Percentiles rank a stretch among this genome's conserved stretches.
phyloP scores from a whole-genome alignment of 257 asterid genomes.

The Asclepias syriaca region DNA sequence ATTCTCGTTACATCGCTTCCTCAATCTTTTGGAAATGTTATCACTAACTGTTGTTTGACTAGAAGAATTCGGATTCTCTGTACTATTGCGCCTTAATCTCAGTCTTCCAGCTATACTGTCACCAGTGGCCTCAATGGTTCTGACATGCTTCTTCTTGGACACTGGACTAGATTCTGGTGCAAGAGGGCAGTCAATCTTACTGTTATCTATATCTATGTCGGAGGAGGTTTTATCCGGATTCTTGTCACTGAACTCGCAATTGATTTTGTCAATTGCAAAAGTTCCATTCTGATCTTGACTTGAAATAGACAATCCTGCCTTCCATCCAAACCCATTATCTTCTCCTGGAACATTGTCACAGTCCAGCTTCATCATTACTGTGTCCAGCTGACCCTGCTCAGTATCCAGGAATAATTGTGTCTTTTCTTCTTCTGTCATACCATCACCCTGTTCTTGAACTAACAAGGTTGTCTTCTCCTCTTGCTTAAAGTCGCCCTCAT shows the following conservation, averaged over 20 bases:
- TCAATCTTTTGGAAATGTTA: slow-evolving; percentile 10
- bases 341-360: slow-evolving; percentile 2
- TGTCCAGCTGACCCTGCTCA: slow-evolving; percentile 17
- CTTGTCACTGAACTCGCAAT: slow-evolving; percentile 10
- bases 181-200: slow-evolving; percentile 6
- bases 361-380: slow-evolving; percentile 15
- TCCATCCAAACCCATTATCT: background rate
- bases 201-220: slow-evolving; percentile 14
- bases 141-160: slow-evolving; percentile 31
- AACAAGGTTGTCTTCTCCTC: background rate
- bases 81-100: slow-evolving; percentile 39
- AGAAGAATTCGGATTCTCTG: background rate
- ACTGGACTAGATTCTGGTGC: slow-evolving; percentile 28
- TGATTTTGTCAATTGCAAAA: slow-evolving; percentile 8
- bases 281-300: slow-evolving; percentile 3
- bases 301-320: background rate
- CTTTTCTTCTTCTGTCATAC: background rate
- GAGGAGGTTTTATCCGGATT: slow-evolving; percentile 12
- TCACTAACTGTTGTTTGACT: background rate
- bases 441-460: background rate
- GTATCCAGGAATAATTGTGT: background rate
- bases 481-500: background rate
- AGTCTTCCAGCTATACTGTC: slow-evolving; percentile 57
- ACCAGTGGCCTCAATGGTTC: slow-evolving; percentile 19
- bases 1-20: background rate